These are phyloP conservation scores for Taiwanofungus camphoratus DNA, from an alignment of 1,284 basidiomycete genomes.

Conservation along the genomic window DNA sequence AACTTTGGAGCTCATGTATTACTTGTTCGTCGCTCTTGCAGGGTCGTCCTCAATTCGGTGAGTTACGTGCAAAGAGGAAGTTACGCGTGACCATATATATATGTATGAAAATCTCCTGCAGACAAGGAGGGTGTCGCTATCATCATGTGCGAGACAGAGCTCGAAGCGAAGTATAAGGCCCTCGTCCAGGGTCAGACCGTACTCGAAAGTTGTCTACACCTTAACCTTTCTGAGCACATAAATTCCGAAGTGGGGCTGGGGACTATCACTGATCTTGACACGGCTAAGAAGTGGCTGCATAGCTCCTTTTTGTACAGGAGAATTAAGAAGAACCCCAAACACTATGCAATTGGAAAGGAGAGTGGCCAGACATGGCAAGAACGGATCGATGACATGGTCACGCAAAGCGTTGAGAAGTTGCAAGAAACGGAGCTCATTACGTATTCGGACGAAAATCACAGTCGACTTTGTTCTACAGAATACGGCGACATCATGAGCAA, in stretches of 20 bases:
- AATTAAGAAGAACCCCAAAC: constrained; percentile 73
- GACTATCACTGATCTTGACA: constrained; percentile 64
- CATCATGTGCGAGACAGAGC: constrained; percentile 73
- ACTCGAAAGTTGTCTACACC: constrained; percentile 82
- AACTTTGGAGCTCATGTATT: neutral
- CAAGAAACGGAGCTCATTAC: constrained; percentile 55
- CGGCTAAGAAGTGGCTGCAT: constrained; percentile 76
- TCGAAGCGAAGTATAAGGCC: constrained; percentile 66
- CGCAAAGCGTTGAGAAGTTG: constrained; percentile 57
- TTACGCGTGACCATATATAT: neutral
- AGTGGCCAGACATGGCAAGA: constrained; percentile 63
- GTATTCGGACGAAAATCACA: constrained; percentile 29
- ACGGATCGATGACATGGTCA: constrained; percentile 65
- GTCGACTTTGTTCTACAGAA: constrained; percentile 52
- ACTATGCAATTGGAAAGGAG: constrained; percentile 64
- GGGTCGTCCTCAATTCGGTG: constrained; percentile 92
- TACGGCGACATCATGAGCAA: constrained; percentile 84
- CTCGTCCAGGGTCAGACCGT: constrained; percentile 64
- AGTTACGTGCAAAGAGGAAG: constrained; percentile 8
- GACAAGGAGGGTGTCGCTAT: constrained; percentile 75
- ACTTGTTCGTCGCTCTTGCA: constrained; percentile 28
- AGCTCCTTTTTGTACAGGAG: constrained; percentile 81
- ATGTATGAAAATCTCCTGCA: constrained; percentile 28
- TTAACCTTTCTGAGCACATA: constrained; percentile 81
- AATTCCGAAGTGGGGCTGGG: constrained; percentile 89